These are phyloP conservation scores for Letharia columbiana DNA, from an alignment of 495 filamentous ascomycete species.

Conservation along the genomic window DNA sequence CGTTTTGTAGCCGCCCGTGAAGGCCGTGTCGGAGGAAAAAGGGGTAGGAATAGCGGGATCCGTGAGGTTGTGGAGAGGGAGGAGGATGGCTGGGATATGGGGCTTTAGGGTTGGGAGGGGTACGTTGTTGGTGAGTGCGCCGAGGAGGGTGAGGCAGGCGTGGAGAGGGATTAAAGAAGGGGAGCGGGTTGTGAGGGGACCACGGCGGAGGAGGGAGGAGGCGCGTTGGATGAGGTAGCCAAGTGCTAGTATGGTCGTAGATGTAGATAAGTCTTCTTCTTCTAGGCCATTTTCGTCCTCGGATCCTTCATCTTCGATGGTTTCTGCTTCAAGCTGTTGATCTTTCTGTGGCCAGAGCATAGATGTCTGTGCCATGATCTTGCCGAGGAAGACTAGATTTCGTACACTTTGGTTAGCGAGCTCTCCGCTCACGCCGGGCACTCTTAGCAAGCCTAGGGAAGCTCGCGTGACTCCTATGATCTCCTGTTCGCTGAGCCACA, in stretches of 20 bases:
- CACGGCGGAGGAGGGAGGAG: constrained; percentile 67
- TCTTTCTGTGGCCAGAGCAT: constrained; percentile 39
- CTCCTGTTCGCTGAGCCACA: constrained; percentile 54
- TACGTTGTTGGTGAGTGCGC: constrained; percentile 50
- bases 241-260: constrained; percentile 42
- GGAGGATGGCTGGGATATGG: constrained; percentile 57
- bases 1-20: constrained; percentile 56
- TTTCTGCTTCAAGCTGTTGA: constrained; percentile 19
- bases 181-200: constrained; percentile 54
- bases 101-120: constrained; percentile 47
- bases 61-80: constrained; percentile 74
- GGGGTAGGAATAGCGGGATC: constrained; percentile 65
- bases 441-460: constrained; percentile 57
- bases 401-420: constrained; percentile 64
- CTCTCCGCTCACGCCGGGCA: constrained; percentile 54
- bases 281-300: constrained; percentile 29
- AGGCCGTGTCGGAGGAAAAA: constrained; percentile 50
- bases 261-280: not conserved
- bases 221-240: constrained; percentile 67
- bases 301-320: constrained; percentile 37
- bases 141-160: constrained; percentile 63
- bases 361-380: constrained; percentile 52
- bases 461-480: constrained; percentile 57
- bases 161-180: constrained; percentile 61
- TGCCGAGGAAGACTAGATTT: constrained; percentile 68